Base-by-base conservation (phyloP, 2,329 filamentous ascomycete species). In the Xylariaceae sp. region DNA sequence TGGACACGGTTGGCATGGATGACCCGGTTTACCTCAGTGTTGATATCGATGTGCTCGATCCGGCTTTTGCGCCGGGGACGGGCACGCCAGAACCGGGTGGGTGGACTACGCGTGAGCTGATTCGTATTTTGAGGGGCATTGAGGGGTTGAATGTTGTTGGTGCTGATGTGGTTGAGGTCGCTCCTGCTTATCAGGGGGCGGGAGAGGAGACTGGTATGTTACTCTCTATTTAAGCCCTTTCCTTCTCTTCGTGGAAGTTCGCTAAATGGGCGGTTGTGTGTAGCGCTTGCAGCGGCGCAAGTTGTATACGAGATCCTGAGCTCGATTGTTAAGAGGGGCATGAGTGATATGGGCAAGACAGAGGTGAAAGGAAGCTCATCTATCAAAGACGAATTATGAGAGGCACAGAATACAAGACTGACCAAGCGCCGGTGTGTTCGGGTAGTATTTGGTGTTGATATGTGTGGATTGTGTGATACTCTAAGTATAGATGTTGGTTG, bases 31-130 rank as follows among this genome's bases (percentile, higher is more conserved):
- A 95, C 61, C 70, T 94, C 8, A 86, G 80, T 27, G 79, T 88
- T 12, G 85, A 88, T 60, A 88, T 88, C 58, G 85, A 89, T 64
- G 84, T 88, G 0, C 72, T 89, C 48, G 85, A 88, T 64, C 85
- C 85, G 0, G 81, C 65, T 0, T 59, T 69, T 38, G 79, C 79
- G 2, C 88, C 88, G 0, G 88, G 85, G 2, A 95, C 89, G 0
- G 91, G 90, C 1, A 95, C 90, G 0, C 90, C 90, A 0, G 90
- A 95, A 70, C 86, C 89, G 0, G 90, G 91, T 46, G 90, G 90
- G 29, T 95, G 90, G 90, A 93, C 88, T 5, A 94, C 86, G 17
- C 75, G 90, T 41, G 91, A 95, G 71, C 73, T 95, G 56, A 92
- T 95, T 53, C 75, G 86, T 11, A 88, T 95, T 47, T 67, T 95